Evolutionary conservation across 2,329 filamentous ascomycete species (phyloP).

Genomic region (Diaporthe vexans): DNA sequence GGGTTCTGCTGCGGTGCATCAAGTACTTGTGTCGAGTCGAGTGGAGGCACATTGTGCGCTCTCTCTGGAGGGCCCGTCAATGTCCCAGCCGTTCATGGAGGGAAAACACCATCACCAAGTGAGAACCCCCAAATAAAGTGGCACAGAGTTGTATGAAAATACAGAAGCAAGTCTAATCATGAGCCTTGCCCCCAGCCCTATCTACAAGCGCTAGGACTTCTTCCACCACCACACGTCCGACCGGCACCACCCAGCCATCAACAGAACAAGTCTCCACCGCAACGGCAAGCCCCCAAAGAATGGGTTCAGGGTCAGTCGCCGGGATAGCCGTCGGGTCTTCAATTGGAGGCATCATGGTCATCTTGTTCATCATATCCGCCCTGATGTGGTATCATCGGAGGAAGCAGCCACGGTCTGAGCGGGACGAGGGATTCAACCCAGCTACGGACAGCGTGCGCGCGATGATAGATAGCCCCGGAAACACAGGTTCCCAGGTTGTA

Average conservation of each 20-base stretch:
- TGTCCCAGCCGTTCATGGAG: slow-evolving; percentile 5
- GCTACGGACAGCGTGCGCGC: neutral
- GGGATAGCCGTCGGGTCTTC: slow-evolving; percentile 22
- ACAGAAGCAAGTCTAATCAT: neutral
- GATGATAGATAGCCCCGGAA: neutral
- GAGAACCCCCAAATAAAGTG: neutral
- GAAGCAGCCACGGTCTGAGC: neutral
- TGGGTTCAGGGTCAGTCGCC: slow-evolving; percentile 8
- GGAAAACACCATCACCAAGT: neutral
- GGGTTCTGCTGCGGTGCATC: slow-evolving; percentile 16
- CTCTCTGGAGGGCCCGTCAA: neutral
- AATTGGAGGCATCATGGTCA: slow-evolving; percentile 9
- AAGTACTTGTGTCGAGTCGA: neutral
- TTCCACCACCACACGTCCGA: neutral
- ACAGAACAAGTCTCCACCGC: neutral
- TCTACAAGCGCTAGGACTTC: neutral
- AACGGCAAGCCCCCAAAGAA: neutral
- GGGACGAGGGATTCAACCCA: slow-evolving; percentile 13
- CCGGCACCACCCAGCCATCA: neutral
- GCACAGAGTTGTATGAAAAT: neutral
- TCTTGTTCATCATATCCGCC: slow-evolving; percentile 23
- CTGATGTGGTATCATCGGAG: slow-evolving; percentile 34
- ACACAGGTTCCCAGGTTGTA: neutral
- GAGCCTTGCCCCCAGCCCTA: neutral
- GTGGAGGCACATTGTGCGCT: neutral